These are phyloP conservation scores for Podila clonocystis DNA, from an alignment of 192 early-diverging fungal species.

Conservation along the genomic window DNA sequence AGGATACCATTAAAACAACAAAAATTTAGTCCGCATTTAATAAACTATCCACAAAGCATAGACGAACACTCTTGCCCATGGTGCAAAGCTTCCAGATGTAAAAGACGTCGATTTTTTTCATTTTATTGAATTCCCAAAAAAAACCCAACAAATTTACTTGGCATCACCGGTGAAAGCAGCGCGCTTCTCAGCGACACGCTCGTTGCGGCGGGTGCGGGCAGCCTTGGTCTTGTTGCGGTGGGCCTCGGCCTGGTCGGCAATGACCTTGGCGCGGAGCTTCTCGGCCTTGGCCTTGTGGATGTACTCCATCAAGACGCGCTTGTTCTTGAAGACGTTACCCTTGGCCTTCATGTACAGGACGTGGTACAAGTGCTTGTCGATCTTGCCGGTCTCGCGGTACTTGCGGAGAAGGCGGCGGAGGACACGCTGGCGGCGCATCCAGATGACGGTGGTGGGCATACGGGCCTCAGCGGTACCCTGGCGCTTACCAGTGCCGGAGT, in stretches of 20 bases:
- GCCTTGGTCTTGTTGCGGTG: slow-evolving; percentile 95
- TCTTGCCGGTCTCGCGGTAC: slow-evolving; percentile 97
- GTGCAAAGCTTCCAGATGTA: no score
- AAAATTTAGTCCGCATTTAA: no score
- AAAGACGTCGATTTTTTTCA: background rate
- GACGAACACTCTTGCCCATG: no score
- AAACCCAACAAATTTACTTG: slow-evolving; percentile 39
- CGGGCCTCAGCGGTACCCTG: slow-evolving; percentile 97
- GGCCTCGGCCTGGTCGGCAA: slow-evolving; percentile 96
- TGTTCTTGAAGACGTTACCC: slow-evolving; percentile 99
- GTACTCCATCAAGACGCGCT: slow-evolving; percentile 98
- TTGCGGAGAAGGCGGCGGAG: slow-evolving; percentile 93
- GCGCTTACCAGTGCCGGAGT: slow-evolving; percentile 93
- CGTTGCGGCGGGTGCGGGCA: slow-evolving; percentile 89
- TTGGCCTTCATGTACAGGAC: slow-evolving; percentile 95
- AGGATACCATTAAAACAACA: background rate
- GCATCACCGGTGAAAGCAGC: slow-evolving; percentile 70
- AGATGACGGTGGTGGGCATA: slow-evolving; percentile 94
- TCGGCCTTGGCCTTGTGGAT: slow-evolving; percentile 99
- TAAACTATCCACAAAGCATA: no score
- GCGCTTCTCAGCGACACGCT: slow-evolving; percentile 90
- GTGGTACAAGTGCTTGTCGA: slow-evolving; percentile 98
- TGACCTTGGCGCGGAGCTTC: slow-evolving; percentile 88
- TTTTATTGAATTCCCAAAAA: slow-evolving; percentile 3
- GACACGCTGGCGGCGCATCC: slow-evolving; percentile 98